Evolutionary conservation across 164 flowering plant genomes (phyloP).

Genomic region (Aristolochia fimbriata): DNA sequence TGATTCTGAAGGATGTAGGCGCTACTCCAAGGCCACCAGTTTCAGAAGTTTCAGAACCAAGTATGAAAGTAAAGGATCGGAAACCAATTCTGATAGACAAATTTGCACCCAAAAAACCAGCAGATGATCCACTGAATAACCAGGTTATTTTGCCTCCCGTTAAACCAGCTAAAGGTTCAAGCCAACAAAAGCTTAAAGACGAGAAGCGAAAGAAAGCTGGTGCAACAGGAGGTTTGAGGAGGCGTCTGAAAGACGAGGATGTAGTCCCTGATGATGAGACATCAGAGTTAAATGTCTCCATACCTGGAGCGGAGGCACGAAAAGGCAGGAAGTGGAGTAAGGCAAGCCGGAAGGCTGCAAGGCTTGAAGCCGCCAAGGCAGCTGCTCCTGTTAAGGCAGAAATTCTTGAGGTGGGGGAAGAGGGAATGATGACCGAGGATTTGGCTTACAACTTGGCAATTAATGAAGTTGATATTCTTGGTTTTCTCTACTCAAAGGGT

Average conservation of each 20-base stretch:
- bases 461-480: slow-evolving; percentile 80
- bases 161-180: slow-evolving; percentile 45
- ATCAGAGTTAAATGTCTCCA: slow-evolving; percentile 45
- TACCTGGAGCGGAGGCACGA: slow-evolving; percentile 47
- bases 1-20: slow-evolving; percentile 64
- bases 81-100: slow-evolving; percentile 82
- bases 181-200: slow-evolving; percentile 46
- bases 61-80: slow-evolving; percentile 34
- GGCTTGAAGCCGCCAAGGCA: slow-evolving; percentile 69
- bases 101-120: slow-evolving; percentile 70
- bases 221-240: slow-evolving; percentile 38
- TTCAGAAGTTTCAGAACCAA: slow-evolving; percentile 16
- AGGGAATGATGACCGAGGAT: slow-evolving; percentile 78
- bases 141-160: slow-evolving; percentile 58
- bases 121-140: slow-evolving; percentile 51
- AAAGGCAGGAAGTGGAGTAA: slow-evolving; percentile 89
- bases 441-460: slow-evolving; percentile 68
- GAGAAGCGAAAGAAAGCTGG: slow-evolving; percentile 49
- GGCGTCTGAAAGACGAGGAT: slow-evolving; percentile 33
- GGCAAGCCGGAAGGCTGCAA: slow-evolving; percentile 82
- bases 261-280: slow-evolving; percentile 54
- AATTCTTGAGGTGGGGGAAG: slow-evolving; percentile 81
- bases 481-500: slow-evolving; percentile 62
- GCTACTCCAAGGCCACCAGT: slow-evolving; percentile 32
- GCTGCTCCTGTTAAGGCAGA: slow-evolving; percentile 88